phyloP scores from a whole-genome alignment of 1,284 basidiomycete genomes.

The Rhodotorula sp. region DNA sequence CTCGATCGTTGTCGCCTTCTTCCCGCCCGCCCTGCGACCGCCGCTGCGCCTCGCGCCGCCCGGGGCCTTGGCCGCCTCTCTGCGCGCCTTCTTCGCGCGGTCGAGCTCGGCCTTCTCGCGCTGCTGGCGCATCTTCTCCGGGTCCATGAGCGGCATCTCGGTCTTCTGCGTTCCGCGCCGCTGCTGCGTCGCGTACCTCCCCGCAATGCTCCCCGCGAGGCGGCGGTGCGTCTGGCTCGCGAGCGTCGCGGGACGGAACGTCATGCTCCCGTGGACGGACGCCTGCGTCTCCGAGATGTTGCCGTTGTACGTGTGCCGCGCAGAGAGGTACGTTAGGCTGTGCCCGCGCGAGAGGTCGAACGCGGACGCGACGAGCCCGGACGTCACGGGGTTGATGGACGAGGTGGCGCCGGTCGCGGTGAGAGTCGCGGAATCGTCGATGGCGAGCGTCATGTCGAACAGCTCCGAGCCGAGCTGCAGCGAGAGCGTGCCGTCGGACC shows the following conservation, averaged over 20 bases:
- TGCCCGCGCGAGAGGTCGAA: constrained; percentile 55
- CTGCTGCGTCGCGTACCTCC: constrained; percentile 72
- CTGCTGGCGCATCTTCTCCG: constrained; percentile 39
- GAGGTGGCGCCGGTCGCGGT: constrained; percentile 16
- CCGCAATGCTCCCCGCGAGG: constrained; percentile 81
- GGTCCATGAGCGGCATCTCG: constrained; percentile 54
- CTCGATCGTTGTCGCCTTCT: constrained; percentile 40
- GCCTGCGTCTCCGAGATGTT: constrained; percentile 79
- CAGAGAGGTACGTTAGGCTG: constrained; percentile 75
- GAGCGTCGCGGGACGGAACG: constrained; percentile 82
- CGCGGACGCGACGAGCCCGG: constrained; percentile 53
- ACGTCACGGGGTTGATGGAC: constrained; percentile 5
- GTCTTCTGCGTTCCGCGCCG: constrained; percentile 73
- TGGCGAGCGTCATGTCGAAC: constrained; percentile 77
- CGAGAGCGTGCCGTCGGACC: constrained; percentile 87
- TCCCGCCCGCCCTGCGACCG: constrained; percentile 20
- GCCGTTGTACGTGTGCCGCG: constrained; percentile 78
- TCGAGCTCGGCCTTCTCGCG: constrained; percentile 47
- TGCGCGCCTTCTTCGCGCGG: constrained; percentile 46
- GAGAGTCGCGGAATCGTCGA: constrained; percentile 66
- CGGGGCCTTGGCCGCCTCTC: constrained; percentile 25
- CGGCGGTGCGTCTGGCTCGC: constrained; percentile 84
- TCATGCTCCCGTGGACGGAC: constrained; percentile 77
- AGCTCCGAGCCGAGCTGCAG: constrained; percentile 82
- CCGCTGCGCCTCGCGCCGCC: constrained; percentile 32